Evolutionary conservation across 2,329 filamentous ascomycete species (phyloP), one percentile per base, ranked within the genome.

Genomic region (Pestalotiopsis sp.): DNA sequence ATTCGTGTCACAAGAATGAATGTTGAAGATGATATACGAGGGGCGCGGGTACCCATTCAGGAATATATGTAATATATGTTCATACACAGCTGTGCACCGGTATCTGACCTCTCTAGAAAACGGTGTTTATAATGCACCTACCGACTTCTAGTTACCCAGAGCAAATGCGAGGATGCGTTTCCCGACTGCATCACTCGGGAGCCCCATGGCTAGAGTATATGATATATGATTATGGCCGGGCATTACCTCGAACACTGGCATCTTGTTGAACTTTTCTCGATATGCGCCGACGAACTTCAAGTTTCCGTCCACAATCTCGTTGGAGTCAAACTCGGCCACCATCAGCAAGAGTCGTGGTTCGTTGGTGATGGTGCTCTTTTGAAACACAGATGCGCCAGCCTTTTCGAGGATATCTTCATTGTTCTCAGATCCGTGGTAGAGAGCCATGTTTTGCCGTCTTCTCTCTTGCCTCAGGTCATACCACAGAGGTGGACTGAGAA

Each of bases 111-210:
- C 31, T 36, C 9, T 7, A 7, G 7, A 36, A 36, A 36, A 36
- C 2, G 6, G 31, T 36, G 6, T 9, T 17, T 52, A 3, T 13
- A 59, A 36, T 13, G 9, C 6, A 14, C 17, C 12, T n/a, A 3
- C 36, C 3, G 12, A 11, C 31, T 3, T 3, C 14, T 52, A 65
- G 27, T 56, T 14, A 17, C 36, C 64, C 31, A 25, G 3, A 13
- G 66, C 66, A 66, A 68, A 59, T 25, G 61, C 67, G n/a, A 68
- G 45, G 20, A 66, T 68, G 11, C 65, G 56, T 31, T 59, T 59
- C 17, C 56, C 65, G 12, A 58, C 25, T 20, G 17, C 25, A 31
- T 66, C 64, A 31, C 13, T 23, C 17, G 39, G 64, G 4, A 57
- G 41, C 11, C 25, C 64, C 6, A 66, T 58, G n/a, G 41, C 49